Percentiles rank a stretch among this genome's conserved stretches.
phyloP scores from a whole-genome alignment of 768 basidiomycete genomes.

The Neoboletus subvelutipes region DNA sequence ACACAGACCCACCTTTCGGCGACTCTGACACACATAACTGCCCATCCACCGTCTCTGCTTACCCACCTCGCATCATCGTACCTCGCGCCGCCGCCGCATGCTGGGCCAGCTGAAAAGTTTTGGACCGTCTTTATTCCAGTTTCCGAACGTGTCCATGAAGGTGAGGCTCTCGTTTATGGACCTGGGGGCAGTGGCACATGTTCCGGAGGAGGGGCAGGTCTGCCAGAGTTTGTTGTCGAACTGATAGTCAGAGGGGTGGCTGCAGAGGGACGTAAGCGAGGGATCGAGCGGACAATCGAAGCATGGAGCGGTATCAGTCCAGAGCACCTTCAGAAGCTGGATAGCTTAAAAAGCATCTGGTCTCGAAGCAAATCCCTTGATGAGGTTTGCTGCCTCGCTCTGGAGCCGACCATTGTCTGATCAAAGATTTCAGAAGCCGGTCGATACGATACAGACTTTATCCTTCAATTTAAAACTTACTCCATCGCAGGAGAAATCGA shows the following conservation, averaged over 20 bases:
- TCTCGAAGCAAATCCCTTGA: slow-evolving; percentile 33
- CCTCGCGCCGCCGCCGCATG: slow-evolving; percentile 67
- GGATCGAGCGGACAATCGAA: slow-evolving; percentile 59
- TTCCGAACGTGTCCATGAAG: slow-evolving; percentile 58
- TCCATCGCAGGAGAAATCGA: slow-evolving; percentile 71
- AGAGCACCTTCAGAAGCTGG: slow-evolving; percentile 51
- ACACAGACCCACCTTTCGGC: slow-evolving; percentile 63
- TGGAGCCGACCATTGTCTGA: not conserved
- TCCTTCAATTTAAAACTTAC: slow-evolving; percentile 90
- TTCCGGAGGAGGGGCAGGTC: slow-evolving; percentile 33
- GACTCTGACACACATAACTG: slow-evolving; percentile 58
- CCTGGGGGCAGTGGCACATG: slow-evolving; percentile 47
- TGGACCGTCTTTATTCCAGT: slow-evolving; percentile 76
- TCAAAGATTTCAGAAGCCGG: slow-evolving; percentile 31
- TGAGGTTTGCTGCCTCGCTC: slow-evolving; percentile 30
- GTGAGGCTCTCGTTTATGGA: slow-evolving; percentile 61
- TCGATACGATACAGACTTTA: slow-evolving; percentile 66
- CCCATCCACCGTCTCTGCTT: slow-evolving; percentile 72
- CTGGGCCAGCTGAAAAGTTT: slow-evolving; percentile 65
- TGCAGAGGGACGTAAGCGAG: slow-evolving; percentile 48
- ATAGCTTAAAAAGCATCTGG: slow-evolving; percentile 50
- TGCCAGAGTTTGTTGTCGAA: slow-evolving; percentile 59
- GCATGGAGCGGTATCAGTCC: slow-evolving; percentile 53
- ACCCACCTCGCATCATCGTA: slow-evolving; percentile 67
- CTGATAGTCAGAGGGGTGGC: slow-evolving; percentile 48